A percentile compares a stretch with the other conserved stretches of the same genome.
Conservation (phyloP, 306 rosid species). For the Rubus parviflorus region DNA sequence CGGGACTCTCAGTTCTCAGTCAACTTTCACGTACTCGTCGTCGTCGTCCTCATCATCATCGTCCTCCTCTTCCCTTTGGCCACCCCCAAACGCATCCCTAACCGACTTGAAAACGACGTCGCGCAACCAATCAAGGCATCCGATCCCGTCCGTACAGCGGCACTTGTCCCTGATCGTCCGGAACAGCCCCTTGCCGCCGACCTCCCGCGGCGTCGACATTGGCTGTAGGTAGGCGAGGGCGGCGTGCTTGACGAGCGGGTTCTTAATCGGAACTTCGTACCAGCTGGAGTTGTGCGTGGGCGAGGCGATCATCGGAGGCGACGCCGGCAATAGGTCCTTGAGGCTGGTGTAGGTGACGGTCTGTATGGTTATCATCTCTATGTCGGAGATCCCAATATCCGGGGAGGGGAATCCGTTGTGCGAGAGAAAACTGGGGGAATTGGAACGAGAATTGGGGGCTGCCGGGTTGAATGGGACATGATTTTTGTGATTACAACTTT, state of each 20-base stretch:
- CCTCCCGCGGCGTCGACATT: constrained; percentile 33
- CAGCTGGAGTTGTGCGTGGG: constrained; percentile 38
- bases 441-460: not conserved
- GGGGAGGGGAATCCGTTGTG: constrained; percentile 25
- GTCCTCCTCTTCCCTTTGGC: not conserved
- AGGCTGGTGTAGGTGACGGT: constrained; percentile 51
- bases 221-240: constrained; percentile 70
- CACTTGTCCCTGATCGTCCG: constrained; percentile 28
- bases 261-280: constrained; percentile 58
- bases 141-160: constrained; percentile 20
- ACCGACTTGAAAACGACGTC: constrained; percentile 23
- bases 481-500: not conserved
- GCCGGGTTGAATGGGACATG: too few species aligned
- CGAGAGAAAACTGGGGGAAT: constrained; percentile 26
- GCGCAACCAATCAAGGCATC: constrained; percentile 39
- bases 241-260: constrained; percentile 69
- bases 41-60: constrained; percentile 21
- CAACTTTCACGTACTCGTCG: constrained; percentile 21
- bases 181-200: constrained; percentile 12
- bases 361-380: constrained; percentile 34
- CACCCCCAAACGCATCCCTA: constrained; percentile 11
- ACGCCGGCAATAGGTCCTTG: constrained; percentile 44
- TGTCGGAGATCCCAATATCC: constrained; percentile 24
- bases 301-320: constrained; percentile 19
- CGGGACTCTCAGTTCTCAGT: constrained; percentile 20